A percentile compares a stretch with the other conserved stretches of the same genome.
Evolutionary conservation across 176 grass and related monocot species (phyloP).

Genomic region (Eleusine coracana): DNA sequence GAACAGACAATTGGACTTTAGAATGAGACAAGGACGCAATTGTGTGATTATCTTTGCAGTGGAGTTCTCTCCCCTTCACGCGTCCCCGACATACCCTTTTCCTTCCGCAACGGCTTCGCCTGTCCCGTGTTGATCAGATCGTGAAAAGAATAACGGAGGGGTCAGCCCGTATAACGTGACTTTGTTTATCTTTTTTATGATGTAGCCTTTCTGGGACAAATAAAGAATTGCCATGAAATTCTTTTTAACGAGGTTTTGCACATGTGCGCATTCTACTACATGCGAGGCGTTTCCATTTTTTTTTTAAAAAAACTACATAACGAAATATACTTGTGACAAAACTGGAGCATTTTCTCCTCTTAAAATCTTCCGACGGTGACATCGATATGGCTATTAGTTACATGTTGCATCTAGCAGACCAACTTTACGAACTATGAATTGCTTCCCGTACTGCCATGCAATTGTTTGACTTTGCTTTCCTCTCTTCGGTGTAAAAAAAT

Average conservation of each 20-base stretch:
- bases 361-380: neutral
- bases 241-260: too few species aligned
- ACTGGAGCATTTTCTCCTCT: constrained; percentile 1
- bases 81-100: too few species aligned
- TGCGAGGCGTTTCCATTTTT: neutral
- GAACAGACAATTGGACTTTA: too few species aligned
- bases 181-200: neutral
- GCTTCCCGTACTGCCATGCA: neutral
- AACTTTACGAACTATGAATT: constrained; percentile 11
- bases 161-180: too few species aligned
- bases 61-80: neutral
- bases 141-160: too few species aligned
- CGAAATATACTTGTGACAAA: neutral
- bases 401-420: constrained; percentile 26
- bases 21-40: too few species aligned
- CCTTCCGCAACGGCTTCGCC: too few species aligned
- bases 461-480: neutral
- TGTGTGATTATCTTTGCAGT: too few species aligned
- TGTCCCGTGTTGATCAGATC: neutral
- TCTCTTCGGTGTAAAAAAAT: neutral
- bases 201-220: neutral
- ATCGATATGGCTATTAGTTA: constrained; percentile 27
- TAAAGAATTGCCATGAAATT: neutral
- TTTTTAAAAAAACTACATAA: too few species aligned
- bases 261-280: neutral